Evolutionary conservation across 2,329 filamentous ascomycete species (phyloP), one percentile per base, ranked within the genome.

Genomic region (Xylariaceae sp.): DNA sequence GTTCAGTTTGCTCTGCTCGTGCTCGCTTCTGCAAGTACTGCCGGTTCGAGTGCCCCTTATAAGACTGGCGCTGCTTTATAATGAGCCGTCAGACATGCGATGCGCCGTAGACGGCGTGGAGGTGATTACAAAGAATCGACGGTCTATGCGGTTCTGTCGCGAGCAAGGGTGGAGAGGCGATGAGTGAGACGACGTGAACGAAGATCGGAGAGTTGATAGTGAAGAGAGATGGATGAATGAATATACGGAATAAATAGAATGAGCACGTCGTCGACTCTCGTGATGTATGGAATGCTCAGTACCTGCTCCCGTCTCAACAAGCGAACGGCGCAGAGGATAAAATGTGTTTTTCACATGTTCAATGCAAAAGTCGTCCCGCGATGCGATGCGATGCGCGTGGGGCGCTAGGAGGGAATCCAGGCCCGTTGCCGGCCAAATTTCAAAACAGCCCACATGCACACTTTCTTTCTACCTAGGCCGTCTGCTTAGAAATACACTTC

Each of bases 401-500:
- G 57, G 58, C 62, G 56, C 62, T 60, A 63, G 47, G 42, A 42
- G 23, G 8, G 57, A 62, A 58, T 55, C 44, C 49, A 59, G 39
- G 58, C 62, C 58, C 37, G 51, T 51, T 61, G 65, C 64, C 66
- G 65, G 64, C 61, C 58, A 60, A 49, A 11, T 30, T 30, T 30
- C 45, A 30, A 18, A 30, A 4, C 17, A 64, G 63, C 44, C 65
- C 65, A 62, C 65, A 57, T 57, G 59, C 62, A 49, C 47, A n/a
- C 9, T 17, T 10, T 23, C 49, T 10, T 30, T 50, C 2, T n/a
- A n/a, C n/a, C n/a, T 11, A 17, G 17, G 11, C 49, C 23, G 30
- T 23, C 17, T 69, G 70, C 68, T 72, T 72, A 72, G 68, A 71
- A 72, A 72, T 72, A 64, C 69, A 67, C 56, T 63, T 64, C 18